Base-by-base conservation (phyloP, 2,329 filamentous ascomycete species). In the Pseudogymnoascus pannorum region DNA sequence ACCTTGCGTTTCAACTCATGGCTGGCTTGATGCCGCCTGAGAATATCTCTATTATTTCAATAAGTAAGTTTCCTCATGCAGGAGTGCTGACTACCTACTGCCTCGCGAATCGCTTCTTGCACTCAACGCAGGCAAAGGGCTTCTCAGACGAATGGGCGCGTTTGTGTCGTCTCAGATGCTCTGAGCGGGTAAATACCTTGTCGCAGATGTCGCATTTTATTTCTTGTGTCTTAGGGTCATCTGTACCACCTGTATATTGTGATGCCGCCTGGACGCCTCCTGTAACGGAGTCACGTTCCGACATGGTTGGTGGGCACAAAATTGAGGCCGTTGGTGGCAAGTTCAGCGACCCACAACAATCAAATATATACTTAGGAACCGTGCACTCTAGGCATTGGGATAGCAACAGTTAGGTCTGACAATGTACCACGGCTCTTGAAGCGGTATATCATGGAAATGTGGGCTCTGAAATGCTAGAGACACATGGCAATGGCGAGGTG, bases 141-240 rank as follows among this genome's bases (percentile, higher is more conserved):
- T 82, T 82, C 70, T 81, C 81, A 65, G 79, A 79, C 0, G 80
- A 82, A 73, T 83, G 80, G 72, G 81, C 81, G 70, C 81, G 81
- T 18, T 79, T 79, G 67, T 83, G 80, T 57, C 80, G 78, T n/a
- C 79, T 79, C 7, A 81, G 78, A 66, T 83, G 80, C 61, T 80
- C 80, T 4, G 80, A 82, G 36, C 80, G 82, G 66, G 80, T 83
- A 72, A 83, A 83, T 38, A 51, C 58, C 48, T 60, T 60, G 24
- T 26, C 58, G 48, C 58, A 60, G 22, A 60, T 24, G 26, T 60
- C 40, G 36, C 58, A 60, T 48, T 60, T 60, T 48, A 60, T 60
- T 1, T 60, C 58, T 22, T 60, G 58, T 6, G 26, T 26, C 36
- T 29, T 51, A 38, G 38, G 58, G 16, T 48, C 36, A 9, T 60